Evolutionary conservation across 2,329 filamentous ascomycete species (phyloP).

Genomic region (Aspergillus arachidicola): DNA sequence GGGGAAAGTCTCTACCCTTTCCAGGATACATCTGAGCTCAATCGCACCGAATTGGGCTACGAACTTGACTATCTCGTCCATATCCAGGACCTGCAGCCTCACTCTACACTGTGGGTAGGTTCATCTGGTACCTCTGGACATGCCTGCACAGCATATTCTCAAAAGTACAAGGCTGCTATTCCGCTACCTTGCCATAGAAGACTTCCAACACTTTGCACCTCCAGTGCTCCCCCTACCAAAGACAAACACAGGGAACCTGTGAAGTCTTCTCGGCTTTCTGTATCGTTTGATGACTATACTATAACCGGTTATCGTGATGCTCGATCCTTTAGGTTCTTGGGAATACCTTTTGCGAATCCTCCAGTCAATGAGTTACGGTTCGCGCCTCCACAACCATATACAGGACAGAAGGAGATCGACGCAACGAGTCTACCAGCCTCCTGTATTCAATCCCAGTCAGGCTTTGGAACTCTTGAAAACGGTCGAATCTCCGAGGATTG

Average conservation of each 20-base stretch:
- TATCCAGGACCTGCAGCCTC: not conserved
- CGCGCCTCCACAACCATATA: not conserved
- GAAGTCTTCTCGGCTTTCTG: not conserved
- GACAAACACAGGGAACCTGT: not conserved
- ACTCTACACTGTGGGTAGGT: not conserved
- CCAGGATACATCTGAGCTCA: not conserved
- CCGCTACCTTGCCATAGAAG: not conserved
- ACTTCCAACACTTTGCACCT: not conserved
- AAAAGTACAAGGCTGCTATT: not conserved
- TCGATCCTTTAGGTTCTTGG: not conserved
- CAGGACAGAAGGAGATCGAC: not conserved
- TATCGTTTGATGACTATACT: not conserved
- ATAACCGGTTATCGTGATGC: not conserved
- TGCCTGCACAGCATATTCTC: not conserved
- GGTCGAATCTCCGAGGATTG: not conserved
- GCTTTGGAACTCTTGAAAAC: not conserved
- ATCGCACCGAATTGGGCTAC: not conserved
- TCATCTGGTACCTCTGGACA: not conserved
- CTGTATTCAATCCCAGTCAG: not conserved
- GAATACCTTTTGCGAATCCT: not conserved
- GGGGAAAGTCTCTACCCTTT: not conserved
- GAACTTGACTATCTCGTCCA: not conserved
- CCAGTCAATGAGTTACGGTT: not conserved
- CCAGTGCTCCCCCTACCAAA: not conserved
- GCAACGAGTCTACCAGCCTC: not conserved